Evolutionary conservation across 1,284 basidiomycete genomes (phyloP).

Genomic region (Gymnopus androsaceus): DNA sequence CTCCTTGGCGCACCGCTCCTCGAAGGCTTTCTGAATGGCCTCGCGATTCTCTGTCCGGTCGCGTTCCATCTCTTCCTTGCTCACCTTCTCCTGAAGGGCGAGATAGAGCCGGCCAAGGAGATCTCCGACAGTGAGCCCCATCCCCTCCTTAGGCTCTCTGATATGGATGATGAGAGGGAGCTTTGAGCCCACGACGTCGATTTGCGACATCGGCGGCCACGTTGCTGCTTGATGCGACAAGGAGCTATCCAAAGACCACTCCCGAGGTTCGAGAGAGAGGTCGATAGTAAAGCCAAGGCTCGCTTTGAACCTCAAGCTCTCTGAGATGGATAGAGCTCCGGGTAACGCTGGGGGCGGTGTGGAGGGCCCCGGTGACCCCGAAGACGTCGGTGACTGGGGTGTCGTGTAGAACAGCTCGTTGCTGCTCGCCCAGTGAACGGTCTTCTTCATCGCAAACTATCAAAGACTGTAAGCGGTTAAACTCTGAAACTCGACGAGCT

Average conservation of each 20-base stretch:
- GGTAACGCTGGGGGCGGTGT: too few species aligned
- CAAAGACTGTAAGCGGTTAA: too few species aligned
- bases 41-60: not conserved
- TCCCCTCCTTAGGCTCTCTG: not conserved
- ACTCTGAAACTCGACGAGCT: too few species aligned
- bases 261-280: too few species aligned
- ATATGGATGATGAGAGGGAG: constrained; percentile 4
- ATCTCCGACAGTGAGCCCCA: not conserved
- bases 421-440: too few species aligned
- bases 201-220: not conserved
- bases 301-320: too few species aligned
- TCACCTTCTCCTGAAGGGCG: not conserved
- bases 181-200: not conserved
- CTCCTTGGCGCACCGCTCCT: constrained; percentile 1
- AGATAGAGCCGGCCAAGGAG: not conserved
- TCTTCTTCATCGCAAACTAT: too few species aligned
- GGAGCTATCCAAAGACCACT: not conserved
- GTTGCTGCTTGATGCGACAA: constrained; percentile 2
- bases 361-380: too few species aligned
- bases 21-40: not conserved
- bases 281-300: too few species aligned
- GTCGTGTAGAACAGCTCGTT: too few species aligned
- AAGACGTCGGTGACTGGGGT: too few species aligned
- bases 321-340: too few species aligned
- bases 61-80: not conserved